Evolutionary conservation across 495 filamentous ascomycete species (phyloP).

Genomic region (Penicillium angulare): DNA sequence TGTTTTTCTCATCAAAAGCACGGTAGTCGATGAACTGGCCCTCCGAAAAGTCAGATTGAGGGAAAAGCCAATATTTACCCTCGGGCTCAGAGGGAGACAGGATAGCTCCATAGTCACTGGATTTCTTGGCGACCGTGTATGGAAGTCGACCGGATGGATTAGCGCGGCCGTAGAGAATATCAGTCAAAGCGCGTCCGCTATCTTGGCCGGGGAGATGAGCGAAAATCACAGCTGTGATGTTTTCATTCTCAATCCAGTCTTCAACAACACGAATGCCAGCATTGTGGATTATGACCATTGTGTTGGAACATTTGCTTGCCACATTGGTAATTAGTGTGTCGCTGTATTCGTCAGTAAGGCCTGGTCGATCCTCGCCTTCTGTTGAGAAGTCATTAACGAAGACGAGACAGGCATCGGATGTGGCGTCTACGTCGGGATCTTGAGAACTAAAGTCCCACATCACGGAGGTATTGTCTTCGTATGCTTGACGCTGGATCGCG

Average conservation of each 20-base stretch:
- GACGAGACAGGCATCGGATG: slow-evolving; percentile 54
- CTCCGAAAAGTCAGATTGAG: slow-evolving; percentile 66
- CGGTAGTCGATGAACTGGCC: slow-evolving; percentile 77
- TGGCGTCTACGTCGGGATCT: slow-evolving; percentile 15
- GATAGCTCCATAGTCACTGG: slow-evolving; percentile 56
- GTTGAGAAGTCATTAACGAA: slow-evolving; percentile 61
- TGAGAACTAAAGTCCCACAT: slow-evolving; percentile 43
- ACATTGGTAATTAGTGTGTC: slow-evolving; percentile 58
- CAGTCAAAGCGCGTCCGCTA: slow-evolving; percentile 65
- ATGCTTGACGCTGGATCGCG: slow-evolving; percentile 48
- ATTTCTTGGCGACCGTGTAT: slow-evolving; percentile 74
- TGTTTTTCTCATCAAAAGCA: slow-evolving; percentile 65
- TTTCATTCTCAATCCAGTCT: slow-evolving; percentile 41
- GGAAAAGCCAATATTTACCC: slow-evolving; percentile 54
- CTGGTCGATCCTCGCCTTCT: slow-evolving; percentile 45
- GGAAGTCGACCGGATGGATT: slow-evolving; percentile 72
- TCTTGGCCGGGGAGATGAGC: slow-evolving; percentile 76
- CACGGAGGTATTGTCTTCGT: slow-evolving; percentile 42
- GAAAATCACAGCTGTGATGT: slow-evolving; percentile 66
- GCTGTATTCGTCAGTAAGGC: slow-evolving; percentile 32
- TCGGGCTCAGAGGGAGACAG: slow-evolving; percentile 51
- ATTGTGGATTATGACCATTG: slow-evolving; percentile 48
- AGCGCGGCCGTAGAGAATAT: slow-evolving; percentile 66
- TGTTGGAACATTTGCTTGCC: slow-evolving; percentile 55
- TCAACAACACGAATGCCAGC: slow-evolving; percentile 36